These are phyloP conservation scores for Trametes hirsuta DNA, from an alignment of 1,284 basidiomycete species.

Conservation along the genomic window DNA sequence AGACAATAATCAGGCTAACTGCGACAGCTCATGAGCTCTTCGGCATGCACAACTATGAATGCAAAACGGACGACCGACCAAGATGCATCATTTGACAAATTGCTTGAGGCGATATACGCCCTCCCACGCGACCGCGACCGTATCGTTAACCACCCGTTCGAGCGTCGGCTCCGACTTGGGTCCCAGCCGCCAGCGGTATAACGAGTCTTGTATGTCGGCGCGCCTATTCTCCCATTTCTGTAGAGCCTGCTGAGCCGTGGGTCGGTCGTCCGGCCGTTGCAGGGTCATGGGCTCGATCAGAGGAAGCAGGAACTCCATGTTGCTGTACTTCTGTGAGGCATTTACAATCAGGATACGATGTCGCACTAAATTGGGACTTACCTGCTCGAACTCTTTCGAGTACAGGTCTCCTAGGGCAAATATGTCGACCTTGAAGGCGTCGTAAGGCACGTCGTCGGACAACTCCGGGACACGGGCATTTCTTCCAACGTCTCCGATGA, in stretches of 20 bases:
- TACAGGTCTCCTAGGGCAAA: conserved; percentile 30
- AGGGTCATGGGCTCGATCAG: conserved; percentile 8
- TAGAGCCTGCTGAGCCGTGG: neutral
- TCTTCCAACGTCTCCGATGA: conserved; percentile 22
- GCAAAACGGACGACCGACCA: too few relatives aligned
- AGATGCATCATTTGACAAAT: neutral
- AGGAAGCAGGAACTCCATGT: conserved; percentile 3
- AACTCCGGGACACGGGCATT: conserved; percentile 35
- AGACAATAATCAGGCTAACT: too few relatives aligned
- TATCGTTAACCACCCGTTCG: conserved; percentile 20
- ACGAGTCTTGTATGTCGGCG: neutral
- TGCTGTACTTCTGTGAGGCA: neutral
- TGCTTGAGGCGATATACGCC: conserved; percentile 17
- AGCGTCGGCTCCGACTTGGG: conserved; percentile 15
- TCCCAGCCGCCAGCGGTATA: conserved; percentile 11
- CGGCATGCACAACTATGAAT: too few relatives aligned
- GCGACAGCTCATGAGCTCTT: too few relatives aligned
- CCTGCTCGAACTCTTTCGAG: conserved; percentile 19
- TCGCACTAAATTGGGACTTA: neutral
- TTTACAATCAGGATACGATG: neutral
- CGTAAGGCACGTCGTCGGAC: conserved; percentile 29
- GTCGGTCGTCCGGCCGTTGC: neutral
- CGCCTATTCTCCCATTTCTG: neutral
- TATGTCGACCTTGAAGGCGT: conserved; percentile 36
- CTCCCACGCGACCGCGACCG: conserved; percentile 22